Evolutionary conservation across 2,329 filamentous ascomycete species (phyloP), one percentile per base, ranked within the genome.

Genomic region (Scolecobasidium constrictum): DNA sequence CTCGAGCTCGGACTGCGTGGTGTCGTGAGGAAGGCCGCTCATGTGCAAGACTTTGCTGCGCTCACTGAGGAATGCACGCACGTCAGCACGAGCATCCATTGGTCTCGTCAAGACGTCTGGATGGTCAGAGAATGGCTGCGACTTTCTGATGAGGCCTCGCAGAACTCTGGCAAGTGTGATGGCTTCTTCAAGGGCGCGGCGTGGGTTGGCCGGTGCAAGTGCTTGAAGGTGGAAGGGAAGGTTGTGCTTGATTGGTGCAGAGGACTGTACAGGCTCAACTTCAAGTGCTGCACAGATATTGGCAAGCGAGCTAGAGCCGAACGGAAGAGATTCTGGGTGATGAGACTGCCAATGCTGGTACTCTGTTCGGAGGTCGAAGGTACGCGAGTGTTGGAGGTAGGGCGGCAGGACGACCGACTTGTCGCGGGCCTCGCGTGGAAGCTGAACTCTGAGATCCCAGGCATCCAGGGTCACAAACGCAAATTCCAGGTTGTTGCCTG

Each of bases 341-440:
- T 96, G 90, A 56, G 93, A 86, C 66, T 96, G 92, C 88, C 92
- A 98, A 60, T 88, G 78, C 68, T 95, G 88, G 62, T 98, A 98
- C 67, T 98, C 92, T 56, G 87, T 94, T 49, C 92, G 84, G 45
- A 98, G 77, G 60, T 96, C 92, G 60, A 96, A 98, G 45, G 90
- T 94, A 47, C 92, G 82, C 31, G 92, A 95, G 70, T 98, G 92
- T 69, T 98, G 92, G 47, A 98, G 77, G 64, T 98, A 98, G 7
- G 90, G 84, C 17, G 92, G 92, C 26, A 98, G 77, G 40, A 96
- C 92, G 34, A 96, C 92, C 52, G 88, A 84, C 74, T 98, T 98
- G 70, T 98, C 92, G 56, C 92, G 86, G 58, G 92, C 92, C 70
- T 98, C 92, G 50, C 92, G 86, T 38, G 92, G 92, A 59, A 98